Evolutionary conservation across 225 moss, liverwort and hornwort genomes (phyloP).

Genomic region (Neckera pumila): DNA sequence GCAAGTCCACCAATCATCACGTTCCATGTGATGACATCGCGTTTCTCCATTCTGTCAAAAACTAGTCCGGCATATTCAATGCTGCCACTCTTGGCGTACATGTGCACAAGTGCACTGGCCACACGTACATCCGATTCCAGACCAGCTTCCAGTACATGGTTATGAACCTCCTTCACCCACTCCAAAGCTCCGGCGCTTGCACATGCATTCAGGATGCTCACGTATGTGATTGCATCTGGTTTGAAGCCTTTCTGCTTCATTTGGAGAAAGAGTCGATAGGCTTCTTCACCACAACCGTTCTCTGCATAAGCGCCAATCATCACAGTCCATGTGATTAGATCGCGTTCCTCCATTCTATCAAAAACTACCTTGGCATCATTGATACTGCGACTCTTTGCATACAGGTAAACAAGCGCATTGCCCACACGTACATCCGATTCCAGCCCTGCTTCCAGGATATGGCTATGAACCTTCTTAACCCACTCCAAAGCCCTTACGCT

Average conservation of each 20-base stretch:
- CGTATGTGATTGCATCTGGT: not conserved
- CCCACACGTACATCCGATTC: not conserved
- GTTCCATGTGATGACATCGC: not conserved
- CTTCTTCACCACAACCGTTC: not conserved
- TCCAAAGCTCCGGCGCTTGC: not conserved
- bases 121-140: not conserved
- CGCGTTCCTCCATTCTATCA: not conserved
- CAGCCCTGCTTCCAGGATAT: not conserved
- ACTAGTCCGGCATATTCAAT: not conserved
- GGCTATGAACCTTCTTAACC: not conserved
- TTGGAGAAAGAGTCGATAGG: not conserved
- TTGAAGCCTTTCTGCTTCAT: not conserved
- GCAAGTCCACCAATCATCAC: not conserved
- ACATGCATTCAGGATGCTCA: not conserved
- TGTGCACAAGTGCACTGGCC: constrained; percentile 9
- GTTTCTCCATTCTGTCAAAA: not conserved
- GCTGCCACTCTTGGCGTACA: not conserved
- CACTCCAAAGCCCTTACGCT: not conserved
- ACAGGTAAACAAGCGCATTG: not conserved
- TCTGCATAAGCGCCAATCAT: not conserved
- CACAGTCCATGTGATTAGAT: not conserved
- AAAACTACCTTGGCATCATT: not conserved
- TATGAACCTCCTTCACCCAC: not conserved
- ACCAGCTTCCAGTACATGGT: not conserved
- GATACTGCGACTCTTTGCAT: not conserved